These are phyloP conservation scores for Yamadazyma atmosphaerica DNA, from an alignment of 1,139 yeast genomes.

Conservation along the genomic window DNA sequence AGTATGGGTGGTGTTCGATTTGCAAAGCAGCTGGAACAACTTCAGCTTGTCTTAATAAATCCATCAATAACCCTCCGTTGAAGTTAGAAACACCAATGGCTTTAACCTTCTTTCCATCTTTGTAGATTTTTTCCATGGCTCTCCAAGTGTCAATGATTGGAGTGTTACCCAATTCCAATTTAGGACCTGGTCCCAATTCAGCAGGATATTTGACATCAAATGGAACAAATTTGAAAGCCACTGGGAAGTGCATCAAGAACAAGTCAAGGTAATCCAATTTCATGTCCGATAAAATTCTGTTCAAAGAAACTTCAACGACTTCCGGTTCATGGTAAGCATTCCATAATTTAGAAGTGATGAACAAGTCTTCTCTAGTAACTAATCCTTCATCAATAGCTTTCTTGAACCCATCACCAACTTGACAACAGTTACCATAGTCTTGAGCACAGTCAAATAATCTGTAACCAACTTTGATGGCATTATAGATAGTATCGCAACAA, in stretches of 20 bases:
- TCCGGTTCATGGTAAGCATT: conserved; percentile 72
- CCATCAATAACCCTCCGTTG: conserved; percentile 67
- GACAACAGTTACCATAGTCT: conserved; percentile 76
- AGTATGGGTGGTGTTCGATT: conserved; percentile 91
- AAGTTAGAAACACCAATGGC: conserved; percentile 79
- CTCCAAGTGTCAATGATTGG: conserved; percentile 79
- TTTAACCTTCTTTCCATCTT: conserved; percentile 54
- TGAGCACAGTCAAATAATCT: conserved; percentile 76
- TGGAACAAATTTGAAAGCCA: conserved; percentile 72
- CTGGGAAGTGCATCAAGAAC: conserved; percentile 79
- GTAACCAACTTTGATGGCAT: conserved; percentile 71
- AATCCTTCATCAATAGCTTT: conserved; percentile 66
- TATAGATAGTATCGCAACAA: conserved; percentile 61
- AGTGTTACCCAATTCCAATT: conserved; percentile 62
- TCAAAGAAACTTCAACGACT: conserved; percentile 56
- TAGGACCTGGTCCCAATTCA: conserved; percentile 61
- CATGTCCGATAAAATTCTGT: conserved; percentile 64
- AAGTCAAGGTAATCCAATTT: conserved; percentile 69
- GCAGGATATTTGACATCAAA: conserved; percentile 77
- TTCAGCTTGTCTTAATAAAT: conserved; percentile 68
- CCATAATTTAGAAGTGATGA: conserved; percentile 81
- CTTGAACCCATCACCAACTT: conserved; percentile 69
- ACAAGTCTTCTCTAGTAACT: conserved; percentile 70
- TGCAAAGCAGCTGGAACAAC: conserved; percentile 81
- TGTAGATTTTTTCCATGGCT: conserved; percentile 64